Evolutionary conservation across 768 basidiomycete genomes (phyloP), one percentile per base, ranked within the genome.

Genomic region (Termitomyces heimii): DNA sequence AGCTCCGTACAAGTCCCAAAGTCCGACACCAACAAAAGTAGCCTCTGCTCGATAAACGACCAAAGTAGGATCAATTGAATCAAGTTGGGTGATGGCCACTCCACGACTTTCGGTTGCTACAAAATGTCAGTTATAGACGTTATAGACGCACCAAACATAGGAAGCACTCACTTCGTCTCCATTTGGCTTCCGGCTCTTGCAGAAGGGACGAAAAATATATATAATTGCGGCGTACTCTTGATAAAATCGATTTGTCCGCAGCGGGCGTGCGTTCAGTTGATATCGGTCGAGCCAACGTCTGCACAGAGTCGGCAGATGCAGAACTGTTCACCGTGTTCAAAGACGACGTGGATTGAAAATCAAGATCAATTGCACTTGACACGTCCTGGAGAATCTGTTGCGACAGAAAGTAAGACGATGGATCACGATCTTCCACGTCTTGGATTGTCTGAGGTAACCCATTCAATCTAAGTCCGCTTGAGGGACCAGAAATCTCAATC

Each of bases 101-200:
- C 97, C 96, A 44, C 88, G 82, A 29, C 82, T 80, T 62, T 99
- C 97, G 46, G 88, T 88, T 58, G 81, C 92, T 92, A 57, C 20
- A 60, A 4, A 20, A 42, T 18, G 52, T 60, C 48, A 59, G 44
- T 55, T 58, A 54, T 48, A 46, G 13, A 57, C 35, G 58, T 31
- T 58, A 54, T 48, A 46, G 13, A 57, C 35, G 58, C 29, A 61
- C 39, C 35, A 55, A 49, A 14, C 59, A 49, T 60, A 51, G 60
- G 53, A 56, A 40, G 62, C n/a, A 58, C 58, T 29, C 22, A 92
- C 90, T 91, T 66, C 86, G 79, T 66, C 86, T 86, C 96, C 96
- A 99, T 70, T 99, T 99, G 3, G 94, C 93, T 70, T 98, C 94
- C 0, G 97, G 97, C 65, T 98, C 96, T 70, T 98, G 97, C 49